Conservation (phyloP, 2,329 filamentous ascomycete species). For the Penicillium sclerotiorum region DNA sequence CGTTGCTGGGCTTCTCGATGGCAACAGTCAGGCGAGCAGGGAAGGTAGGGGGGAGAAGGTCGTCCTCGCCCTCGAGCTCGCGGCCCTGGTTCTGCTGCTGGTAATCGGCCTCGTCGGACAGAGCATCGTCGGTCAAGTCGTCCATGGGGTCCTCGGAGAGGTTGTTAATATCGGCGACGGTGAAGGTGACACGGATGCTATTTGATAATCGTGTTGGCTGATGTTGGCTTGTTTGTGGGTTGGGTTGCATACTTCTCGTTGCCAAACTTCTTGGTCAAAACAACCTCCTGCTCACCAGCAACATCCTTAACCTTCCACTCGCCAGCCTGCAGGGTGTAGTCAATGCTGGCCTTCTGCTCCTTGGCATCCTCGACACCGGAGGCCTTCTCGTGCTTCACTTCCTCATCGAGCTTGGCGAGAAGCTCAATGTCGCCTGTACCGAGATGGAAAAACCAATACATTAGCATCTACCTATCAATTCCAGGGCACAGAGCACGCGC, state of each 20-base stretch:
- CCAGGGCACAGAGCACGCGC: no score
- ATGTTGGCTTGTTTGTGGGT: background rate
- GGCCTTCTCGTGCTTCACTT: slow-evolving; percentile 81
- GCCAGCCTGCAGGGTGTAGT: slow-evolving; percentile 85
- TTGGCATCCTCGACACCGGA: slow-evolving; percentile 74
- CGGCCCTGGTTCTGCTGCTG: slow-evolving; percentile 56
- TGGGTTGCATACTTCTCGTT: slow-evolving; percentile 76
- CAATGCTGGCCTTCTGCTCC: slow-evolving; percentile 81
- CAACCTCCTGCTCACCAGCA: slow-evolving; percentile 83
- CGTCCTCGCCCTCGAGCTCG: slow-evolving; percentile 50
- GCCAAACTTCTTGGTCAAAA: slow-evolving; percentile 78
- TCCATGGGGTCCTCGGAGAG: slow-evolving; percentile 56
- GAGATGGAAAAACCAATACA: slow-evolving; percentile 7
- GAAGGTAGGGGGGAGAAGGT: slow-evolving; percentile 62
- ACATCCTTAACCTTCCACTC: slow-evolving; percentile 79
- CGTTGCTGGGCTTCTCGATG: slow-evolving; percentile 82
- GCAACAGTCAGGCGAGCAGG: slow-evolving; percentile 83
- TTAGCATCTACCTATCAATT: slow-evolving; percentile 3
- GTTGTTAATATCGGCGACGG: slow-evolving; percentile 78
- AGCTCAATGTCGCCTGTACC: slow-evolving; percentile 72
- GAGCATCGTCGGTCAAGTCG: slow-evolving; percentile 58
- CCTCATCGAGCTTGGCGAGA: slow-evolving; percentile 79
- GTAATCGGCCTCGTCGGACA: slow-evolving; percentile 61
- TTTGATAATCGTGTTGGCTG: background rate
- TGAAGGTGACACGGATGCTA: slow-evolving; percentile 79